Evolutionary conservation across 192 early-diverging fungal genomes (phyloP), one percentile per base, ranked within the genome.

Genomic region (Polychytrium aggregatum): DNA sequence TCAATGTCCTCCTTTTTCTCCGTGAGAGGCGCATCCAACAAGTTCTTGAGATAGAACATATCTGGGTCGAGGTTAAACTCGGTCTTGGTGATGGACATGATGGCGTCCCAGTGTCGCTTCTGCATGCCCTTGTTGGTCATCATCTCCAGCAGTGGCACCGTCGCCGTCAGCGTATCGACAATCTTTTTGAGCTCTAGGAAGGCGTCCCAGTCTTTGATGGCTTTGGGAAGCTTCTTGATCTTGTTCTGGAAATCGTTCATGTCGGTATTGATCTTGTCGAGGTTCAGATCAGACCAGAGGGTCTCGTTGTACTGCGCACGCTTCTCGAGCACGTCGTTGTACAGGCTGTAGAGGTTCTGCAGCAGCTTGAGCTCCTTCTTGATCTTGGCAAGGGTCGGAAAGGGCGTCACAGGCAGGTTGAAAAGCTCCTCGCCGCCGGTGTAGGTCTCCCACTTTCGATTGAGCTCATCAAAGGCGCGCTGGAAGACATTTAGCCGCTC

Each of bases 391-490:
- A 81, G 59, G 13, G 66, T 65, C 2, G 78, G 78, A 52, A 81
- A 81, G 25, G 74, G 78, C 22, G 78, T 81, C 8, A 81, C 78
- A 0, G 78, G 78, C n/a, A 81, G 46, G 4, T 65, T 69, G 41
- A 81, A 81, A 18, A 81, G 50, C 46, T 81, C 76, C 57, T 81
- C 78, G 28, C 78, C 78, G 9, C 64, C 78, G 17, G 72, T 66
- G 56, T 81, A 81, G 16, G 72, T 81, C 44, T 81, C 78, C 74
- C 76, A 81, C 53, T 81, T 81, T 26, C 78, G 52, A 39, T 81
- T 81, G 16, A 81, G 59, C 56, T 81, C 78, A 45, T 81, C 78
- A 50, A 81, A 81, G 2, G 64, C 69, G 16, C 78, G 59, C 53
- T 81, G 78, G 57, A 81, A 81, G 0, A 81, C 76, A 39, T 73